A percentile compares a stretch with the other conserved stretches of the same genome.
These are phyloP conservation scores for Paraurostyla sp. DNA, from an alignment of 73 alveolate species.

Conservation along the genomic window DNA sequence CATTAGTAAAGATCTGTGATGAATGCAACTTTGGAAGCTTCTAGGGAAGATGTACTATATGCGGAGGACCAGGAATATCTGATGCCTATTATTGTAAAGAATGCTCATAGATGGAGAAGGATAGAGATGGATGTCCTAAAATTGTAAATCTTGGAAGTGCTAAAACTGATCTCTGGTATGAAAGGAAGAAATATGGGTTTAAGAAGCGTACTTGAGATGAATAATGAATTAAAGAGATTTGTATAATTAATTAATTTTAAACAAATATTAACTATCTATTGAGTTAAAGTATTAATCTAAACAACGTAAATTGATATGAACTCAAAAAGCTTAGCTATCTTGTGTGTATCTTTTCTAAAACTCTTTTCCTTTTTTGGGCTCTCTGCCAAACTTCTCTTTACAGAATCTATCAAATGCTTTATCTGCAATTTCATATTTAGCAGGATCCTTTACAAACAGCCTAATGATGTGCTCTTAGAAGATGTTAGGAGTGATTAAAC, in stretches of 20 bases:
- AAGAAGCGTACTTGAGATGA: constrained; percentile 65
- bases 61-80: constrained; percentile 98
- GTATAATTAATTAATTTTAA: neutral
- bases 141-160: constrained; percentile 98
- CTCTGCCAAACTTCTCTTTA: constrained; percentile 25
- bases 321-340: constrained; percentile 23
- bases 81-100: constrained; percentile 99
- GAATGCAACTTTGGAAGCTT: constrained; percentile 97
- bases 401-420: constrained; percentile 44
- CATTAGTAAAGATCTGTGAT: constrained; percentile 97
- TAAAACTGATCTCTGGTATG: constrained; percentile 98
- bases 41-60: constrained; percentile 98
- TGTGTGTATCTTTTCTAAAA: neutral
- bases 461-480: constrained; percentile 54
- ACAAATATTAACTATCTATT: neutral
- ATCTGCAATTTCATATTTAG: constrained; percentile 27
- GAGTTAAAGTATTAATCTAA: neutral
- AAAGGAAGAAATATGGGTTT: constrained; percentile 97
- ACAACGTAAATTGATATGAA: neutral
- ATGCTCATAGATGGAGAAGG: constrained; percentile 93
- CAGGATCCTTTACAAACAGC: constrained; percentile 52
- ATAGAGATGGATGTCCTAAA: constrained; percentile 99
- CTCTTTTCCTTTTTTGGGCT: constrained; percentile 18
- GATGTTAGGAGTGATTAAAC: constrained; percentile 37
- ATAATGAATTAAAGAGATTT: neutral